These are phyloP conservation scores for Sarcomyxa edulis DNA, from an alignment of 768 basidiomycete species.

Conservation along the genomic window DNA sequence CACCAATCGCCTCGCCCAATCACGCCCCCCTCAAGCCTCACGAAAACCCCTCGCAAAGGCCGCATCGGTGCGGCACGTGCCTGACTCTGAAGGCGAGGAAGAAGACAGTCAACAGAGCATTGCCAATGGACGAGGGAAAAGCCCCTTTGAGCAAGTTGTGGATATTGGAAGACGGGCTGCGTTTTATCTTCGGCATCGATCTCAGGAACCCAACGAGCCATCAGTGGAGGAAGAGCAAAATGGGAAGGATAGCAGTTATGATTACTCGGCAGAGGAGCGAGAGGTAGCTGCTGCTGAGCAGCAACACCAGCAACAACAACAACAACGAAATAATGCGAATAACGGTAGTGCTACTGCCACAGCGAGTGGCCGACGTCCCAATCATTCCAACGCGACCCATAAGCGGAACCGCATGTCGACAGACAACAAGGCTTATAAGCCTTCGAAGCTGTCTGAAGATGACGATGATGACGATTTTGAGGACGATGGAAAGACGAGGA, in stretches of 20 bases:
- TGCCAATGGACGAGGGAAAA: constrained; percentile 51
- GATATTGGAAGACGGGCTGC: constrained; percentile 52
- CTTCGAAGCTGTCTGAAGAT: constrained; percentile 59
- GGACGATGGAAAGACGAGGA: constrained; percentile 48
- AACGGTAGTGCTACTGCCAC: too few relatives aligned
- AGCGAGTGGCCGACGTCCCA: constrained; percentile 13
- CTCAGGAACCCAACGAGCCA: constrained; percentile 48
- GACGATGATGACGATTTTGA: constrained; percentile 53
- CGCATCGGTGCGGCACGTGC: constrained; percentile 49
- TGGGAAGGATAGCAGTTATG: constrained; percentile 54
- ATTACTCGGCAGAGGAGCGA: constrained; percentile 73
- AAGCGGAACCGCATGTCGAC: constrained; percentile 61
- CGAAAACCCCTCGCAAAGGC: constrained; percentile 53
- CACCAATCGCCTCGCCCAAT: constrained; percentile 39
- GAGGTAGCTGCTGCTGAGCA: constrained; percentile 43
- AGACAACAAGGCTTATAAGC: constrained; percentile 82
- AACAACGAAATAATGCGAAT: too few relatives aligned
- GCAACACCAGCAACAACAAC: constrained; percentile 17
- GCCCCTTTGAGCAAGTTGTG: constrained; percentile 58
- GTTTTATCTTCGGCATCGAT: constrained; percentile 61
- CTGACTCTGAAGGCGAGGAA: constrained; percentile 67
- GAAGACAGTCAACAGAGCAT: constrained; percentile 20
- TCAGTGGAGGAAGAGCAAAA: too few relatives aligned
- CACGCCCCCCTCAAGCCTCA: constrained; percentile 18
- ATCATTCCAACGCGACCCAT: constrained; percentile 21